Conservation (phyloP, 2,329 filamentous ascomycete genomes). For the Alternaria metachromatica region DNA sequence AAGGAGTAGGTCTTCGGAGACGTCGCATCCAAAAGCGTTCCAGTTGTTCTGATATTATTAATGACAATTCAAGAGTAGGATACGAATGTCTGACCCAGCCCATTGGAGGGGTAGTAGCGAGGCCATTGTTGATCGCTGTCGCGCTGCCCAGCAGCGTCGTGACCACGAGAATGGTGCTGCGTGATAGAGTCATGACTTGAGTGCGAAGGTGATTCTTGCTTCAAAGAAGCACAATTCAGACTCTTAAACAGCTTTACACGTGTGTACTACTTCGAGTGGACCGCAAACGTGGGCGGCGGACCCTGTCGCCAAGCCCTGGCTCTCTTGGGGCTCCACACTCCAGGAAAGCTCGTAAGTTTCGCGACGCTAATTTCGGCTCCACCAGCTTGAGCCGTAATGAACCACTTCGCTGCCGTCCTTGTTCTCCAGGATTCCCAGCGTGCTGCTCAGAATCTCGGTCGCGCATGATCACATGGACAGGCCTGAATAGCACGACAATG, state of each 20-base stretch:
- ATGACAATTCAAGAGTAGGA: not conserved
- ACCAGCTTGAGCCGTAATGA: not conserved
- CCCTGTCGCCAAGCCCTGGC: slow-evolving; percentile 2
- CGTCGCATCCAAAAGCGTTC: slow-evolving; percentile 36
- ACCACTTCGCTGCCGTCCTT: not conserved
- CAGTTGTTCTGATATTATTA: slow-evolving; percentile 27
- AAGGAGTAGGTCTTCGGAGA: slow-evolving; percentile 37
- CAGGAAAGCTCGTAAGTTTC: slow-evolving; percentile 24
- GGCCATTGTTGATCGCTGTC: slow-evolving; percentile 32
- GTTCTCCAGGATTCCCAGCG: not conserved
- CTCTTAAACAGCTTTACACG: slow-evolving; percentile 7
- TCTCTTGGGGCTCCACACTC: slow-evolving; percentile 7
- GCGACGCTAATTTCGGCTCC: slow-evolving; percentile 22
- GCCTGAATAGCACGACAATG: slow-evolving; percentile 29
- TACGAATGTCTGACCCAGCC: slow-evolving; percentile 21
- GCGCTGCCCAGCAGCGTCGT: slow-evolving; percentile 21
- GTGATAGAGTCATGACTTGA: slow-evolving; percentile 15
- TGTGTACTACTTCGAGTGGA: not conserved
- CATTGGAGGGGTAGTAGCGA: slow-evolving; percentile 32
- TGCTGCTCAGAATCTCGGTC: not conserved
- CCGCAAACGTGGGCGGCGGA: not conserved
- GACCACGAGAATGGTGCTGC: slow-evolving; percentile 15
- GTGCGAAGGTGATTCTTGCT: not conserved
- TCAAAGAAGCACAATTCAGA: not conserved
- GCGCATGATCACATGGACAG: slow-evolving; percentile 9